Conservation (phyloP, 441 rosid species). For the Syzygium syzygioides region DNA sequence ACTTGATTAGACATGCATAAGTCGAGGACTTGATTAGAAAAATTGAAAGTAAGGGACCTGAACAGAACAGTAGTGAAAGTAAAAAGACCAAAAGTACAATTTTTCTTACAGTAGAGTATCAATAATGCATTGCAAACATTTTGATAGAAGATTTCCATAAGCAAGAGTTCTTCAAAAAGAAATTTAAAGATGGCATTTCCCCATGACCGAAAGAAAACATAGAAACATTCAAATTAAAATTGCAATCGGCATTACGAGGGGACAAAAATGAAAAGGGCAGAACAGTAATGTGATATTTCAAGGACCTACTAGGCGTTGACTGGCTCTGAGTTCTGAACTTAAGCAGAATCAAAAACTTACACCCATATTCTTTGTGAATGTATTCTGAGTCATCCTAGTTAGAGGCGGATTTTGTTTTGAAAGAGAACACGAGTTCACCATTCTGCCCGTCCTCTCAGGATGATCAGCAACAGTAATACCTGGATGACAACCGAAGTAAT, state of each 20-base stretch:
- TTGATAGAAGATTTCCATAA: not conserved
- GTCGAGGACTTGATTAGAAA: not conserved
- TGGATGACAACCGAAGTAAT: slow-evolving; percentile 20
- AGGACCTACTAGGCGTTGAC: not conserved
- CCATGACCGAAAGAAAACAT: not conserved
- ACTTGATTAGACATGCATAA: not conserved
- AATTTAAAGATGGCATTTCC: not conserved
- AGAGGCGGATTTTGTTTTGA: slow-evolving; percentile 23
- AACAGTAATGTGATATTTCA: not conserved
- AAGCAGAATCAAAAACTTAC: slow-evolving; percentile 4
- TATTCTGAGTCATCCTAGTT: slow-evolving; percentile 21
- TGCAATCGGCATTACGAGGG: not conserved
- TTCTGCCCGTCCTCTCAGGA: slow-evolving; percentile 27
- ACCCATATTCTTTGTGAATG: slow-evolving; percentile 24
- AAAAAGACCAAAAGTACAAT: not conserved
- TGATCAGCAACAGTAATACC: slow-evolving; percentile 36
- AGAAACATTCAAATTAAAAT: not conserved
- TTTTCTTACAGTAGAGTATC: not conserved
- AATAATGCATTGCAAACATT: not conserved
- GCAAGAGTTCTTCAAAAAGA: not conserved
- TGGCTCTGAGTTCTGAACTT: slow-evolving; percentile 16
- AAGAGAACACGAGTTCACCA: slow-evolving; percentile 25
- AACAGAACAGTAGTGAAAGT: not conserved
- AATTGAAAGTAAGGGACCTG: not conserved
- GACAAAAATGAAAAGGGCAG: not conserved